A percentile compares a stretch with the other conserved stretches of the same genome.
phyloP scores from a whole-genome alignment of 108 stramenopile genomes.

The Pseudonitzschia multistriata region DNA sequence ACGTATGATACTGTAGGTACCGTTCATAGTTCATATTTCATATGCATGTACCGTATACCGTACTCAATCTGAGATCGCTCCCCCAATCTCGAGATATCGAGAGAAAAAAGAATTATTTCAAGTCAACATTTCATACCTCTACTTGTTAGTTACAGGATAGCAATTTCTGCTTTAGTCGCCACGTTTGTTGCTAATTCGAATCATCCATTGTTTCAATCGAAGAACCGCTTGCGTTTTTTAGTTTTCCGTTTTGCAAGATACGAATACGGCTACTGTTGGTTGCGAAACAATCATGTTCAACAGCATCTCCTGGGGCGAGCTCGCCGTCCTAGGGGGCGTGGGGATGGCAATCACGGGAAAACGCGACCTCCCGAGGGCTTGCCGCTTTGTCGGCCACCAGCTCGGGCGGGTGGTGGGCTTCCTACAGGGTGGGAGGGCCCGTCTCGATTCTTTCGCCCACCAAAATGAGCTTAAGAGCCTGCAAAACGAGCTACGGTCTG shows the following conservation, averaged over 20 bases:
- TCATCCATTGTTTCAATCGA: no score
- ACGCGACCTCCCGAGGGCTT: slow-evolving; percentile 66
- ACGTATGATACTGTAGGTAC: no score
- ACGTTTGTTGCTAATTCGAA: no score
- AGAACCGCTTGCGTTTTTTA: not conserved
- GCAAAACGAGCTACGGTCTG: slow-evolving; percentile 79
- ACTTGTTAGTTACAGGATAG: no score
- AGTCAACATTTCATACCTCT: no score
- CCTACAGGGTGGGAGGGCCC: slow-evolving; percentile 74
- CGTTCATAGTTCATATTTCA: no score
- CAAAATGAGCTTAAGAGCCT: slow-evolving; percentile 72
- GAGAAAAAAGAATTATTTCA: no score
- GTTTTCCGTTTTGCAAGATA: not conserved
- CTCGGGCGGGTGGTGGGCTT: slow-evolving; percentile 80
- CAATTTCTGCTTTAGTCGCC: no score
- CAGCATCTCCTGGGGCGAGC: slow-evolving; percentile 80
- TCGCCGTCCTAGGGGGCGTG: slow-evolving; percentile 51
- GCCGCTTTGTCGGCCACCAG: slow-evolving; percentile 60
- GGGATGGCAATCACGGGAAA: slow-evolving; percentile 62
- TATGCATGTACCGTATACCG: no score
- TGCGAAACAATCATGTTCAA: slow-evolving; percentile 48
- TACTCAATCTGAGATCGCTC: no score
- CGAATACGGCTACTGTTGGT: not conserved
- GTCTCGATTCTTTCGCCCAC: slow-evolving; percentile 76
- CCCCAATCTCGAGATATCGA: no score